Evolutionary conservation across 257 asterid genomes (phyloP), one percentile per base, ranked within the genome.

Genomic region (Lycium barbarum): DNA sequence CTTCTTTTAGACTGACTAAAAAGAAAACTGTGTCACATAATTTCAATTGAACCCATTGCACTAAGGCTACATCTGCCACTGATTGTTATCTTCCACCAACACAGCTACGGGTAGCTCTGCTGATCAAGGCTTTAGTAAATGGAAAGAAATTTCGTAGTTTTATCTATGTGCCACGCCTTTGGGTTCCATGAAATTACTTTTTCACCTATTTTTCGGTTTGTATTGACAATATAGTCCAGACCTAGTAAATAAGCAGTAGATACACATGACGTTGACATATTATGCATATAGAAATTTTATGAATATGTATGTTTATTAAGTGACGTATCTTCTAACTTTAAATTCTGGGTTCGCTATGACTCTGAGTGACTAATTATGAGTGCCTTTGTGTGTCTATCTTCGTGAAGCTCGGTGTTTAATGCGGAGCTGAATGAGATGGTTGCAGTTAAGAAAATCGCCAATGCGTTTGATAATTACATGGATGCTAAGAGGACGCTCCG

Each of bases 401-500:
- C 6, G 71, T 90, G 93, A 87, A 97, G 99, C 92, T 95, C 99
- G 71, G 87, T 95, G 84, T 20, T 92, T 91, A 92, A 97, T 82
- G 14, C 93, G 84, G 98, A 97, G 94, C 92, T 93, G 38, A 95
- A 95, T 66, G 99, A 95, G 91, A 97, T 93, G 96, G 97, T 97
- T 91, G 99, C 99, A 18, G 88, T 97, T 18, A 97, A 97, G 93
- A 97, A 95, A 93, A 97, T 97, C 17, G 97, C 95, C 0, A 93
- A 94, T 67, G 99, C 98, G 33, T 97, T 97, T 70, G 98, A 95
- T 65, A 97, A 94, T 83, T 95, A 91, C 82, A 93, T 94, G 98
- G 99, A 97, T 51, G 98, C 98, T 0, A 97, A 97, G 89, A 92
- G 99, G 84, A 95, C 98, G 0, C 95, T 97, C 70, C 92, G 99